Conservation (phyloP, 2,329 filamentous ascomycete genomes). For the Xylaria hypoxylon region DNA sequence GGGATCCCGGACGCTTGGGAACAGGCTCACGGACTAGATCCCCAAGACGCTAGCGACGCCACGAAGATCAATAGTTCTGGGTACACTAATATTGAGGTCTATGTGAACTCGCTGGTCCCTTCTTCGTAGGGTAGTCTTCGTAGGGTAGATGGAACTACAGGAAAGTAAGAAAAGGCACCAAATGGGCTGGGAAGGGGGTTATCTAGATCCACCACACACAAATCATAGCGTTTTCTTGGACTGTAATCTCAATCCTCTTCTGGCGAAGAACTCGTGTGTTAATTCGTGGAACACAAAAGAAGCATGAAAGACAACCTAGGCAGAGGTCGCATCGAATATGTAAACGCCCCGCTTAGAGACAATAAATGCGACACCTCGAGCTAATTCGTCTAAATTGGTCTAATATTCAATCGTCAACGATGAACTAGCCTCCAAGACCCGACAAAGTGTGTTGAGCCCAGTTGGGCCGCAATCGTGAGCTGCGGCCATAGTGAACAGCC, state of each 20-base stretch:
- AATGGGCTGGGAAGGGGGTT: neutral
- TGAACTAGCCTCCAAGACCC: slow-evolving; percentile 2
- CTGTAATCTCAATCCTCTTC: neutral
- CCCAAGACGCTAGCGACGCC: slow-evolving; percentile 55
- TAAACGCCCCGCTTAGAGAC: neutral
- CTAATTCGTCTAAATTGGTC: slow-evolving; percentile 2
- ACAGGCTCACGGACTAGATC: slow-evolving; percentile 55
- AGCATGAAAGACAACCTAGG: neutral
- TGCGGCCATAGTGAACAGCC: slow-evolving; percentile 34
- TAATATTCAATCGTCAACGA: neutral
- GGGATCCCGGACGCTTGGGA: slow-evolving; percentile 64
- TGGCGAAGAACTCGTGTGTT: neutral
- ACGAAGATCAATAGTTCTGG: slow-evolving; percentile 57
- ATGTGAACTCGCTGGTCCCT: slow-evolving; percentile 61
- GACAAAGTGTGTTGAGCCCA: slow-evolving; percentile 4
- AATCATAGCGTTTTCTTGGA: neutral
- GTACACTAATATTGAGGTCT: slow-evolving; percentile 62
- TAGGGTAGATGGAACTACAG: neutral
- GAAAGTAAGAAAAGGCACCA: neutral
- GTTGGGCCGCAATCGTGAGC: slow-evolving; percentile 37
- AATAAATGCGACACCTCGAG: neutral
- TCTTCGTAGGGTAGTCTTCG: slow-evolving; percentile 16
- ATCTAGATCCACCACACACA: neutral
- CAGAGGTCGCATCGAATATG: neutral
- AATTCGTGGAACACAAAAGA: neutral